Conservation (phyloP, 371 early-diverging fungal genomes). For the Gilbertella persicaria region DNA sequence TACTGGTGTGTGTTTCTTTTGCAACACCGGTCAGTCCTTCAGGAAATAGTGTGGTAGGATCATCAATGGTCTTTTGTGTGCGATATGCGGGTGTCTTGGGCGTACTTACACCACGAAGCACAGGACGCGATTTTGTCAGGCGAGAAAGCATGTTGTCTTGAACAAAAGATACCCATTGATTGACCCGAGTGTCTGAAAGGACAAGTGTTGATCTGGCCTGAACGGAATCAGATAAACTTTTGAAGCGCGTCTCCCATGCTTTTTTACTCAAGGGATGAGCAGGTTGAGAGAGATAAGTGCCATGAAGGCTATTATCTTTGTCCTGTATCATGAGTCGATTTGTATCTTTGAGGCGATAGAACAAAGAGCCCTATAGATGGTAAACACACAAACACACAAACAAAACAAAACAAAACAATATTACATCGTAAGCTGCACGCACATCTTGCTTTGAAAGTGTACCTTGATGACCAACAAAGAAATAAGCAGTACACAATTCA, state of each 20-base stretch:
- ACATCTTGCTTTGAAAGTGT: conserved; percentile 30
- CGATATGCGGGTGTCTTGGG: conserved; percentile 9
- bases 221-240: not conserved
- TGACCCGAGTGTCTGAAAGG: too few species aligned
- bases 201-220: conserved; percentile 3
- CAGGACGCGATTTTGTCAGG: not conserved
- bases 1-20: conserved; percentile 1
- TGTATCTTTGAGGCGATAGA: conserved; percentile 21
- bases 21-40: conserved; percentile 21
- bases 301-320: not conserved
- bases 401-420: not conserved
- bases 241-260: conserved; percentile 1
- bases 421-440: conserved; percentile 40
- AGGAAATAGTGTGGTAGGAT: conserved; percentile 8
- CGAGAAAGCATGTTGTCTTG: too few species aligned
- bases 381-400: not conserved
- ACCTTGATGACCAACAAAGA: conserved; percentile 40
- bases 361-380: conserved; percentile 19
- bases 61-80: not conserved
- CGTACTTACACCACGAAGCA: conserved; percentile 19
- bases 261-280: not conserved
- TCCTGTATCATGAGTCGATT: conserved; percentile 4
- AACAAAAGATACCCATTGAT: conserved; percentile 10
- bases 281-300: conserved; percentile 12
- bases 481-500: conserved; percentile 34